Evolutionary conservation across 2,329 filamentous ascomycete species (phyloP).

Genomic region (Stylonectria norvegica): DNA sequence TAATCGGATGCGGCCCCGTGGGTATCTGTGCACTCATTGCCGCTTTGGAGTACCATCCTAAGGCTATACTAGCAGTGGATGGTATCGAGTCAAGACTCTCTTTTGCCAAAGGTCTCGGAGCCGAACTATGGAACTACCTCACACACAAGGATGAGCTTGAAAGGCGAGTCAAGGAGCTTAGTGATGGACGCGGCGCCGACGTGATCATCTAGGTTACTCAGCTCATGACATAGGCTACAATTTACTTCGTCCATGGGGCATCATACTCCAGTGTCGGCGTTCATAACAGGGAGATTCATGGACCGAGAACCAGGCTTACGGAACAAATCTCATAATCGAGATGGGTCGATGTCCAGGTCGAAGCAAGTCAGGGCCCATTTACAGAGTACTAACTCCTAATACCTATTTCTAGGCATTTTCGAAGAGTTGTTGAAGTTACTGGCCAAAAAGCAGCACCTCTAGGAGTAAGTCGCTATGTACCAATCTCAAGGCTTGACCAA

Average conservation of each 20-base stretch:
- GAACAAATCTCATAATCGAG: conserved; percentile 64
- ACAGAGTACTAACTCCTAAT: too few species aligned
- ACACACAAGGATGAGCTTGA: conserved; percentile 61
- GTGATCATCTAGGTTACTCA: conserved; percentile 73
- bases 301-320: conserved; percentile 56
- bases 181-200: conserved; percentile 77
- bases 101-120: conserved; percentile 6
- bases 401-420: conserved; percentile 28
- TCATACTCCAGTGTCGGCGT: conserved; percentile 68
- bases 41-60: conserved; percentile 10
- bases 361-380: too few species aligned
- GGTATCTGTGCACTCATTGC: conserved; percentile 14
- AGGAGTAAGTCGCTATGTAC: conserved; percentile 3
- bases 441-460: conserved; percentile 12
- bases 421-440: conserved; percentile 6
- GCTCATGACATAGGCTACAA: conserved; percentile 64
- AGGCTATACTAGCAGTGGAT: conserved; percentile 9
- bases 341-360: conserved; percentile 70
- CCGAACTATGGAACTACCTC: conserved; percentile 64
- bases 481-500: conserved; percentile 28
- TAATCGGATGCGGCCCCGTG: conserved; percentile 18
- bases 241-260: conserved; percentile 60
- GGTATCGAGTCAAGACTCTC: conserved; percentile 10
- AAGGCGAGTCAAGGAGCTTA: conserved; percentile 66
- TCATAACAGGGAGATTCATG: conserved; percentile 65